Base-by-base conservation (phyloP, 2,329 filamentous ascomycete species). In the Pestalotiopsis sp. region DNA sequence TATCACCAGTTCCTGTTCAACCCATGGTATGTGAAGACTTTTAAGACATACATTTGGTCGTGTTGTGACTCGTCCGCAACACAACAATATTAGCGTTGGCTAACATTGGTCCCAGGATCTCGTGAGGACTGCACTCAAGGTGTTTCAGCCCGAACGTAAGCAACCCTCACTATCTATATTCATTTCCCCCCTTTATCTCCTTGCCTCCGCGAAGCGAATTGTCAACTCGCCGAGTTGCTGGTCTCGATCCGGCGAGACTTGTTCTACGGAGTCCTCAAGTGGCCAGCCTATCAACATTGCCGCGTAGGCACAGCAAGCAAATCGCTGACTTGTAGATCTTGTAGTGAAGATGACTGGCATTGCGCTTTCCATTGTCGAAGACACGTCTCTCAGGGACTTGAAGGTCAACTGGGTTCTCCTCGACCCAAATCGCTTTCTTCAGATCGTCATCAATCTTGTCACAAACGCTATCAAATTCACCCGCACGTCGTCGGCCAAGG, bases 401-500 rank as follows among this genome's bases (percentile, higher is more conserved):
- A 80, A 80, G 0, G 81, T 92, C 41, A 88, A 91, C 45, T 94
- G 89, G 84, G 88, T 94, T 3, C 80, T 85, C 41, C 79, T 94
- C 36, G 93, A 95, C 76, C 91, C 93, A 0, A 92, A 90, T 17
- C 86, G 93, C 27, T 89, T 95, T 64, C 86, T 92, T 65, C 93
- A 95, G 78, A 91, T 95, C 0, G 83, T 95, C 3, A 94, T 95
- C 77, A 95, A 95, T 73, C 84, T 95, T 1, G 87, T 93, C 9
- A 93, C 92, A 7, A 95, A 95, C 74, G 92, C 92, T 0, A 90
- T 95, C 78, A 95, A 95, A 74, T 95, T 95, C 75, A 95, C 93
- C 1, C 89, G 89, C 45, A 85, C 85, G 0, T 88, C 90, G 20
- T 83, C 84, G 17, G 87, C 83, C 13, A 86, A 90, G 7, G 87